Percentiles rank a stretch among this genome's conserved stretches.
These are phyloP conservation scores for Diversispora epigaea DNA, from an alignment of 192 early-diverging fungal species.

Conservation along the genomic window DNA sequence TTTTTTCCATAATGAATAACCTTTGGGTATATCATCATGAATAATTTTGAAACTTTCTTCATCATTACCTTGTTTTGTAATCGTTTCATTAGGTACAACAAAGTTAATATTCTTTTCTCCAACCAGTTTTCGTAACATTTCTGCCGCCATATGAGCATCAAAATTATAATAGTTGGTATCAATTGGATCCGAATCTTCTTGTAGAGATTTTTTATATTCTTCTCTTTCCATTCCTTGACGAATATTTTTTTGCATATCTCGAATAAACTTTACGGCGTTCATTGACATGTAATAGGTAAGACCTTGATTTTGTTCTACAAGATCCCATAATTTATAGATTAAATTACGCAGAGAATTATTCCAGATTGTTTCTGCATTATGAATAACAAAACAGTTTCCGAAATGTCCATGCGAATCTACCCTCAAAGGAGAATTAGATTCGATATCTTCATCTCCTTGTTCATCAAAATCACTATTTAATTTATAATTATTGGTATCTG, in stretches of 20 bases:
- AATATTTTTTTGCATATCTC: slow-evolving; percentile 54
- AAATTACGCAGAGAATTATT: slow-evolving; percentile 82
- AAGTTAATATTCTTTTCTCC: slow-evolving; percentile 46
- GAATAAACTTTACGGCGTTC: slow-evolving; percentile 74
- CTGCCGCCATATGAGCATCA: slow-evolving; percentile 39
- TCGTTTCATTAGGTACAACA: slow-evolving; percentile 43
- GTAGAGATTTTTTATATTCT: neutral
- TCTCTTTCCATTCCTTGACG: slow-evolving; percentile 24
- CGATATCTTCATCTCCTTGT: neutral
- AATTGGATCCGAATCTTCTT: slow-evolving; percentile 1
- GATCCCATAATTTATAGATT: slow-evolving; percentile 71
- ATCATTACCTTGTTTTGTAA: slow-evolving; percentile 16
- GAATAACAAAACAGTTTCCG: slow-evolving; percentile 74
- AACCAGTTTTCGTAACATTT: slow-evolving; percentile 49
- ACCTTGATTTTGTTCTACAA: slow-evolving; percentile 66
- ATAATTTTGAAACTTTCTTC: slow-evolving; percentile 42
- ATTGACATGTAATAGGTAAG: slow-evolving; percentile 82
- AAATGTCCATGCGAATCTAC: slow-evolving; percentile 52
- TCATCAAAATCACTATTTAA: neutral
- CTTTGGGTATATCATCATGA: slow-evolving; percentile 52
- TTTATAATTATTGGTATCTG: neutral
- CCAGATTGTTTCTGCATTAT: slow-evolving; percentile 85
- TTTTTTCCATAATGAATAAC: slow-evolving; percentile 54
- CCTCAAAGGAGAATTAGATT: slow-evolving; percentile 33
- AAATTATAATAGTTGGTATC: slow-evolving; percentile 34